Conservation (phyloP, 495 filamentous ascomycete species). For the Polyplosphaeria fusca region DNA sequence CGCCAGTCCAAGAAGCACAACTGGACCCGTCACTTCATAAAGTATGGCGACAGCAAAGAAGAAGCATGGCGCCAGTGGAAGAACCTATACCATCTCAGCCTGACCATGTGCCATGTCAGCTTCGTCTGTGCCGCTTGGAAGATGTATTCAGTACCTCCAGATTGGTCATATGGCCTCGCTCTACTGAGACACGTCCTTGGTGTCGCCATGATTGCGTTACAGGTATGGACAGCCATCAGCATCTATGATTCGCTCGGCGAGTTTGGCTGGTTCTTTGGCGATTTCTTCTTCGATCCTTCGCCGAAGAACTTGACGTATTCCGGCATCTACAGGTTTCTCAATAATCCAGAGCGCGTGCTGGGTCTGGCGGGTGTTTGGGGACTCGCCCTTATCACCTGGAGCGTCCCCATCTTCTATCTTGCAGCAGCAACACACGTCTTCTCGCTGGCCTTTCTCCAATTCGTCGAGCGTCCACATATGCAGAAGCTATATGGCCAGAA, state of each 20-base stretch:
- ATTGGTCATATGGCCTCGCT: slow-evolving; percentile 80
- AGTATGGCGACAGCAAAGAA: slow-evolving; percentile 82
- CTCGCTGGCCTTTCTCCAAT: slow-evolving; percentile 82
- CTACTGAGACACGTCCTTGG: slow-evolving; percentile 86
- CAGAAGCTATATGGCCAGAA: slow-evolving; percentile 90
- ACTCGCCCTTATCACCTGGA: slow-evolving; percentile 86
- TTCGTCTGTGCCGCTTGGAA: slow-evolving; percentile 94
- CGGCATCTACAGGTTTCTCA: slow-evolving; percentile 95
- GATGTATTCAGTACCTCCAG: slow-evolving; percentile 80
- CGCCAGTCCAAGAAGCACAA: slow-evolving; percentile 82
- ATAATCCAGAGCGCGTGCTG: slow-evolving; percentile 93
- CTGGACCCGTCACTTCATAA: slow-evolving; percentile 96
- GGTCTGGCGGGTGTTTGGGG: slow-evolving; percentile 97
- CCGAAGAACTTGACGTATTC: slow-evolving; percentile 84
- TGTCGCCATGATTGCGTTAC: slow-evolving; percentile 72
- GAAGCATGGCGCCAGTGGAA: slow-evolving; percentile 99
- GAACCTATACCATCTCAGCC: slow-evolving; percentile 87
- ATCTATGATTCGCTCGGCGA: slow-evolving; percentile 96
- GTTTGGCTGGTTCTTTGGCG: slow-evolving; percentile 98
- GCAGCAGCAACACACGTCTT: slow-evolving; percentile 82
- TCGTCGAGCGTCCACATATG: slow-evolving; percentile 96
- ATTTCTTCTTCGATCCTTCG: slow-evolving; percentile 85
- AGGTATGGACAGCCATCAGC: slow-evolving; percentile 88
- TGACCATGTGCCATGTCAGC: slow-evolving; percentile 80
- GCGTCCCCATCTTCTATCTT: slow-evolving; percentile 74